Evolutionary conservation across 257 asterid species (phyloP).

Genomic region (Schizonepeta tenuifolia): DNA sequence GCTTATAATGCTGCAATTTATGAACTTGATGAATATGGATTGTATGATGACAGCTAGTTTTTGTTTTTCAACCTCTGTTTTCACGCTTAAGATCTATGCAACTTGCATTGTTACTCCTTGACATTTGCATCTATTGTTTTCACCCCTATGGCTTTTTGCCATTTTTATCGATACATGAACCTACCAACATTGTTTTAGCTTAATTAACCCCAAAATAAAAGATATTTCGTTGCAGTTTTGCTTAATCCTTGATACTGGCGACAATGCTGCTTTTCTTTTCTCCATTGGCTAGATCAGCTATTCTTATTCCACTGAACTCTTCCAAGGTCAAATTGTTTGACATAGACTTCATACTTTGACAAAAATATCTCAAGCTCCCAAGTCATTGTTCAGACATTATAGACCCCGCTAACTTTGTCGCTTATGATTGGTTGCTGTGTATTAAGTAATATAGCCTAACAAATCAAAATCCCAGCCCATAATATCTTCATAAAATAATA

Average conservation of each 20-base stretch:
- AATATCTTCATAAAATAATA: not conserved
- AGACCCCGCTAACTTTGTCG: not conserved
- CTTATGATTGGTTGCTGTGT: not conserved
- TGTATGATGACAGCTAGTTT: constrained; percentile 1
- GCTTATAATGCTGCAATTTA: not conserved
- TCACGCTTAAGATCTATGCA: not conserved
- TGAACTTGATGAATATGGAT: not conserved
- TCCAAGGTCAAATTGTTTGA: not conserved
- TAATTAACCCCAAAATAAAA: not conserved
- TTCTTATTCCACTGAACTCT: constrained; percentile 2
- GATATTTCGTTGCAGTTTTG: constrained; percentile 4
- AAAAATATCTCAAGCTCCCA: not conserved
- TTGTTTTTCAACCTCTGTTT: constrained; percentile 10
- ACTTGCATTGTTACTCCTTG: not conserved
- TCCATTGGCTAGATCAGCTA: not conserved
- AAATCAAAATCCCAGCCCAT: constrained; percentile 5
- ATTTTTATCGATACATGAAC: not conserved
- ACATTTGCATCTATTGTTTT: not conserved
- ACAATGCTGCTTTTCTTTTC: not conserved
- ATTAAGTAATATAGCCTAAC: constrained; percentile 1
- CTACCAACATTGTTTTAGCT: not conserved
- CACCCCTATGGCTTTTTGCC: not conserved
- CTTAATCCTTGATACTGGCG: constrained; percentile 3
- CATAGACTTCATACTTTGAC: not conserved
- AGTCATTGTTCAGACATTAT: not conserved